Conservation (phyloP, 129 eudicot genomes). For the Dittrichia graveolens region DNA sequence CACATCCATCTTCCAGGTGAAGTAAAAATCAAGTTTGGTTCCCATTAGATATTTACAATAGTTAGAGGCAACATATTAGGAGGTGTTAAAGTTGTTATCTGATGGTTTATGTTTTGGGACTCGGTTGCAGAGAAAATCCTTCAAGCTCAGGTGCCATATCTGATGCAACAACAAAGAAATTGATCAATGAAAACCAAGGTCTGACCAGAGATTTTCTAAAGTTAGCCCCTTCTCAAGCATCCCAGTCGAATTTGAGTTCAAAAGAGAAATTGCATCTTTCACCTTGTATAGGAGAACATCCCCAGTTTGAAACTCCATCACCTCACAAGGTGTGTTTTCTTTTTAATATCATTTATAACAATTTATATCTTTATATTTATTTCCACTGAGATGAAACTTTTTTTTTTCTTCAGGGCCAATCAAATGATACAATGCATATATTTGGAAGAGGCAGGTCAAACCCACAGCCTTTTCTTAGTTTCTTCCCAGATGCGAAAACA, state of each 20-base stretch:
- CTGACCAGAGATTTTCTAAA: conserved; percentile 70
- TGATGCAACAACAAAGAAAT: conserved; percentile 38
- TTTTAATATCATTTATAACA: background rate
- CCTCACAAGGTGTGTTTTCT: conserved; percentile 46
- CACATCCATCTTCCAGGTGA: conserved; percentile 48
- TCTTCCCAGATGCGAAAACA: conserved; percentile 55
- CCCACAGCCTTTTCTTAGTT: conserved; percentile 52
- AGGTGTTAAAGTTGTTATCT: conserved; percentile 19
- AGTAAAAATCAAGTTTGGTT: conserved; percentile 25
- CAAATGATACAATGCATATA: conserved; percentile 26
- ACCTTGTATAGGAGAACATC: conserved; percentile 36
- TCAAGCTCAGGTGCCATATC: conserved; percentile 44
- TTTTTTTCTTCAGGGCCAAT: conserved; percentile 37
- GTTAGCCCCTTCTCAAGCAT: conserved; percentile 66
- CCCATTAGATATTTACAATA: background rate
- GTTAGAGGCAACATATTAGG: background rate
- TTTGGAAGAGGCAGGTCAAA: conserved; percentile 40
- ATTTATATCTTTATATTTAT: background rate
- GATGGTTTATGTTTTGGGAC: conserved; percentile 12
- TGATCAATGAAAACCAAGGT: conserved; percentile 43
- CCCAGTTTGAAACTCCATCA: conserved; percentile 28
- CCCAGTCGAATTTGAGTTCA: conserved; percentile 31
- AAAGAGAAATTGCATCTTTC: conserved; percentile 39
- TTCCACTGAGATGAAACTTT: background rate
- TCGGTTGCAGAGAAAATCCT: conserved; percentile 53